phyloP scores from a whole-genome alignment of 768 basidiomycete species.

The Tylopilus sp. region DNA sequence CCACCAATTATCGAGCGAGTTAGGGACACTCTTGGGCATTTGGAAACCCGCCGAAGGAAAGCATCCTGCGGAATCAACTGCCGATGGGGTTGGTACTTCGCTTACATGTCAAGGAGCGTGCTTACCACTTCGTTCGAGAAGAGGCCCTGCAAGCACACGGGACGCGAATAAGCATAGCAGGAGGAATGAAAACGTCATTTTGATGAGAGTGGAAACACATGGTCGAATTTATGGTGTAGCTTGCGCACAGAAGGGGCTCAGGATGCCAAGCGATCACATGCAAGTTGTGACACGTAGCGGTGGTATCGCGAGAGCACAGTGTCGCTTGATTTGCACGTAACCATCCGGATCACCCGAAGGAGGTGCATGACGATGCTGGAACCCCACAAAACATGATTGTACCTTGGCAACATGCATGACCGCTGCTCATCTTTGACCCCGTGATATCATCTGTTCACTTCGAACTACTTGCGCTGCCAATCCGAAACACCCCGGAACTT shows the following conservation, averaged over 20 bases:
- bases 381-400: not conserved
- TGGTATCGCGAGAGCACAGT: not conserved
- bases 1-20: conserved; percentile 55
- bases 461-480: too few species aligned
- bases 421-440: too few species aligned
- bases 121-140: conserved; percentile 11
- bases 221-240: conserved; percentile 5
- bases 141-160: conserved; percentile 11
- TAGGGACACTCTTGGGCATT: conserved; percentile 51
- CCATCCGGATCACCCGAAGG: too few species aligned
- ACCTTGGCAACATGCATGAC: too few species aligned
- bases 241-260: not conserved
- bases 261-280: not conserved
- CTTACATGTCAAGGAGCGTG: not conserved
- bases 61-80: conserved; percentile 19
- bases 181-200: conserved; percentile 5
- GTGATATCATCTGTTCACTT: too few species aligned
- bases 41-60: conserved; percentile 44
- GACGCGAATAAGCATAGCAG: conserved; percentile 7
- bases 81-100: not conserved
- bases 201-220: not conserved
- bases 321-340: too few species aligned
- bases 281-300: not conserved
- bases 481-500: too few species aligned
- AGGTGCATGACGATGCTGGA: too few species aligned